phyloP scores from a whole-genome alignment of 1,284 basidiomycete species.

The Ceratobasidium sp. region DNA sequence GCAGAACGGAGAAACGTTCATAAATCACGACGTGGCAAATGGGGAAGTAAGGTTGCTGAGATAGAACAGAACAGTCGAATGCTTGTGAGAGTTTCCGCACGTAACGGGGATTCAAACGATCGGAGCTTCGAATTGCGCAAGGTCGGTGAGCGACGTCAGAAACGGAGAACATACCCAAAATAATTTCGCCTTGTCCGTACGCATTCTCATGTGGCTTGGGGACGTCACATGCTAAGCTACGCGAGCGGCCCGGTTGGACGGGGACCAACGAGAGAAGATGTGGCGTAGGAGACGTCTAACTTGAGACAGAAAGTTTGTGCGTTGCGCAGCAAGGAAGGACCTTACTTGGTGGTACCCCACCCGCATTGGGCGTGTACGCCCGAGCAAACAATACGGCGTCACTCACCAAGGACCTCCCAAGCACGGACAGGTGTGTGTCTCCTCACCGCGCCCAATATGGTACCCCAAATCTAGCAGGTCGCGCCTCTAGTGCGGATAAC shows the following conservation, averaged over 20 bases:
- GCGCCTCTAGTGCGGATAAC: not conserved
- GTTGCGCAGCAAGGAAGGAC: not conserved
- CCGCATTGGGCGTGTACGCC: too few relatives aligned
- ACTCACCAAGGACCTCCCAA: too few relatives aligned
- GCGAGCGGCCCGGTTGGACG: not conserved
- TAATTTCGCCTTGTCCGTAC: not conserved
- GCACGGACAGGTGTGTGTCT: too few relatives aligned
- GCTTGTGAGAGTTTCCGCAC: not conserved
- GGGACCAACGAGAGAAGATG: not conserved
- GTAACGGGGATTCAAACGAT: not conserved
- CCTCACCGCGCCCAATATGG: too few relatives aligned
- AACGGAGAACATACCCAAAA: conserved; percentile 1
- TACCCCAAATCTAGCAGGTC: too few relatives aligned
- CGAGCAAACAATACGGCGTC: too few relatives aligned
- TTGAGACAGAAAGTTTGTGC: not conserved
- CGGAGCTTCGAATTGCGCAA: not conserved
- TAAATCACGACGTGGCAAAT: conserved; percentile 12
- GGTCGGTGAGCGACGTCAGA: not conserved
- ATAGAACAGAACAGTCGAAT: not conserved
- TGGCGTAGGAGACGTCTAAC: not conserved
- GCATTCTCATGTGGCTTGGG: not conserved
- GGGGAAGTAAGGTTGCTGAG: too few relatives aligned
- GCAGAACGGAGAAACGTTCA: not conserved
- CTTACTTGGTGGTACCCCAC: too few relatives aligned
- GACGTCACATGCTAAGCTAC: not conserved